Evolutionary conservation across 164 flowering plant genomes (phyloP).

Genomic region (Sextonia rubra): DNA sequence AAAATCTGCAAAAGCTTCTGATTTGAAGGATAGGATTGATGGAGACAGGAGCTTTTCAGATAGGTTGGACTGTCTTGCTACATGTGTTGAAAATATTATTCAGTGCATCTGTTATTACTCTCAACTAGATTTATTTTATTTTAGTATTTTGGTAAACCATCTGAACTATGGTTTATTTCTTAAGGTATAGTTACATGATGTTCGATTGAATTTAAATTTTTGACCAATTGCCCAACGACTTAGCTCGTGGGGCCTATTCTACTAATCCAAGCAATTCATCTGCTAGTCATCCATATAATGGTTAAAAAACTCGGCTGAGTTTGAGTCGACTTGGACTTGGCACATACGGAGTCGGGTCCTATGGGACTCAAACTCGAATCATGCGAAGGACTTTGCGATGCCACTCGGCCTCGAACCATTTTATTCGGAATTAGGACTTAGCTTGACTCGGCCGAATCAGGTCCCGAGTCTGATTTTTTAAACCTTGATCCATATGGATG

Average conservation of each 20-base stretch:
- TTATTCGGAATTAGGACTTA: too few species aligned
- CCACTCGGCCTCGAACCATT: too few species aligned
- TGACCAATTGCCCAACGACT: not conserved
- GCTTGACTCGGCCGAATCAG: too few species aligned
- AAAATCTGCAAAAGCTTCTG: constrained; percentile 25
- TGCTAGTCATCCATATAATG: not conserved
- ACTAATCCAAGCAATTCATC: not conserved
- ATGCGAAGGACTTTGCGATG: too few species aligned
- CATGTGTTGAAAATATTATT: not conserved
- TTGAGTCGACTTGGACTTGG: too few species aligned
- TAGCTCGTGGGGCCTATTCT: not conserved
- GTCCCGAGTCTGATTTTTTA: too few species aligned
- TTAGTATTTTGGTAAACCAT: not conserved
- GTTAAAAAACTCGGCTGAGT: too few species aligned
- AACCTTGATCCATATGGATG: too few species aligned
- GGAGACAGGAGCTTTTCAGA: constrained; percentile 27
- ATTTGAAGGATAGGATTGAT: constrained; percentile 21
- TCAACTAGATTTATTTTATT: not conserved
- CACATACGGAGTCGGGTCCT: too few species aligned
- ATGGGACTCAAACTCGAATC: too few species aligned
- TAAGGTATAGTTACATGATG: not conserved
- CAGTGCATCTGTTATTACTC: not conserved
- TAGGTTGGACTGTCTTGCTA: constrained; percentile 11
- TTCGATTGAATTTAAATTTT: too few species aligned
- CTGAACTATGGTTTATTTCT: not conserved